phyloP scores from a whole-genome alignment of 2,329 filamentous ascomycete genomes.

The Diaporthe caulivora region DNA sequence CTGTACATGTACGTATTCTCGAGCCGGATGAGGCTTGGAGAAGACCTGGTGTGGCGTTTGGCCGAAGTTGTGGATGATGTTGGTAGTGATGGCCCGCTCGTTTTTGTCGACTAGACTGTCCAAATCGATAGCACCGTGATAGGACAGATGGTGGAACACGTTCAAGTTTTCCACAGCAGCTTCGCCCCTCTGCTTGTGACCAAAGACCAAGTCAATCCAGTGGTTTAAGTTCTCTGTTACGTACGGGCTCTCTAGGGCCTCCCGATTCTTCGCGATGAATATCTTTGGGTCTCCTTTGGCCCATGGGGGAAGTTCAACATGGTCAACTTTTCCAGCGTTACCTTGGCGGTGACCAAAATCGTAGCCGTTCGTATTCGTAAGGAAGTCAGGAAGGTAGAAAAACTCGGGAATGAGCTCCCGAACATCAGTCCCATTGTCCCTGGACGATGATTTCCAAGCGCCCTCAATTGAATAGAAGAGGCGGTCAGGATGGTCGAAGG shows the following conservation, averaged over 20 bases:
- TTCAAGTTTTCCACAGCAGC: constrained; percentile 92
- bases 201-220: constrained; percentile 98
- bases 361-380: constrained; percentile 94
- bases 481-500: constrained; percentile 94
- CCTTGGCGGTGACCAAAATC: constrained; percentile 93
- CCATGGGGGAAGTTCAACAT: constrained; percentile 93
- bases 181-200: constrained; percentile 92
- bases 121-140: constrained; percentile 91
- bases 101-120: constrained; percentile 91
- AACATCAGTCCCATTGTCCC: constrained; percentile 92
- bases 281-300: constrained; percentile 96
- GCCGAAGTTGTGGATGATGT: constrained; percentile 98
- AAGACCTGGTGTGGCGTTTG: constrained; percentile 98
- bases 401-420: constrained; percentile 96
- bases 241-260: constrained; percentile 92
- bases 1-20: constrained; percentile 76
- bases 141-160: constrained; percentile 96
- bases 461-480: constrained; percentile 94
- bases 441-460: constrained; percentile 91
- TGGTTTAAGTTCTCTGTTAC: constrained; percentile 90
- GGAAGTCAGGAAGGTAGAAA: constrained; percentile 94
- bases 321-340: constrained; percentile 81
- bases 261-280: constrained; percentile 95
- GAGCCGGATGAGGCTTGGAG: constrained; percentile 80
- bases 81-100: constrained; percentile 88